Conservation (phyloP, 2,329 filamentous ascomycete species). For the Ophiocordyceps camponoti-floridani region DNA sequence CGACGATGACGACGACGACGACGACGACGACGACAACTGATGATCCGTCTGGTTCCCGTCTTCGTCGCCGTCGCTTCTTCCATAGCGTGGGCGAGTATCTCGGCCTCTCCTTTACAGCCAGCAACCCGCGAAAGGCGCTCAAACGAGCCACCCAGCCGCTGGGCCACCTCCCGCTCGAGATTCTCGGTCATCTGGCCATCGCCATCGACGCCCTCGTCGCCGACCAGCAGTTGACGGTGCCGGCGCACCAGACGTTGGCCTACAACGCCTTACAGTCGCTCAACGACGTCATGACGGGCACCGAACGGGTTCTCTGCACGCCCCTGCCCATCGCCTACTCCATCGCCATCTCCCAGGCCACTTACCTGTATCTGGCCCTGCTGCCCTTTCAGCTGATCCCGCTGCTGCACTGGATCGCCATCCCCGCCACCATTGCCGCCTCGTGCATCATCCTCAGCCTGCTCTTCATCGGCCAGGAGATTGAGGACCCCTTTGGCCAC, state of each 20-base stretch:
- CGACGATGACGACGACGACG: slow-evolving; percentile 3
- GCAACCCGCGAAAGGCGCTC: slow-evolving; percentile 61
- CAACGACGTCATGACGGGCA: slow-evolving; percentile 54
- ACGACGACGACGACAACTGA: too few species aligned
- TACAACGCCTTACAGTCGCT: slow-evolving; percentile 44
- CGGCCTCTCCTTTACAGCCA: slow-evolving; percentile 57
- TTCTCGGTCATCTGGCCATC: slow-evolving; percentile 52
- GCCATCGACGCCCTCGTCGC: slow-evolving; percentile 45
- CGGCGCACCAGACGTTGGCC: slow-evolving; percentile 41
- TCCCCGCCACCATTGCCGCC: slow-evolving; percentile 54
- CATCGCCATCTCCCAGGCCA: slow-evolving; percentile 73
- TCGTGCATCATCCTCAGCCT: slow-evolving; percentile 75
- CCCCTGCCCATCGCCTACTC: slow-evolving; percentile 69
- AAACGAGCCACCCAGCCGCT: slow-evolving; percentile 57
- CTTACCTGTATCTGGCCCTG: slow-evolving; percentile 66
- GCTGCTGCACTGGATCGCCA: slow-evolving; percentile 52
- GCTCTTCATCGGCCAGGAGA: slow-evolving; percentile 55
- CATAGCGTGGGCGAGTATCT: slow-evolving; percentile 55
- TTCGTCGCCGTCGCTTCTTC: slow-evolving; percentile 29
- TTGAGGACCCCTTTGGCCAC: slow-evolving; percentile 71
- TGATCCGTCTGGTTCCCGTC: too few species aligned
- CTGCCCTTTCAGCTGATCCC: slow-evolving; percentile 64
- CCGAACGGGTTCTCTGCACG: slow-evolving; percentile 65
- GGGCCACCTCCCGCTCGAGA: slow-evolving; percentile 71
- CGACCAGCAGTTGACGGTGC: slow-evolving; percentile 34